A percentile compares a stretch with the other conserved stretches of the same genome.
These are phyloP conservation scores for Coix lacrymajobi DNA, from an alignment of 176 grass and related monocot species.

Conservation along the genomic window DNA sequence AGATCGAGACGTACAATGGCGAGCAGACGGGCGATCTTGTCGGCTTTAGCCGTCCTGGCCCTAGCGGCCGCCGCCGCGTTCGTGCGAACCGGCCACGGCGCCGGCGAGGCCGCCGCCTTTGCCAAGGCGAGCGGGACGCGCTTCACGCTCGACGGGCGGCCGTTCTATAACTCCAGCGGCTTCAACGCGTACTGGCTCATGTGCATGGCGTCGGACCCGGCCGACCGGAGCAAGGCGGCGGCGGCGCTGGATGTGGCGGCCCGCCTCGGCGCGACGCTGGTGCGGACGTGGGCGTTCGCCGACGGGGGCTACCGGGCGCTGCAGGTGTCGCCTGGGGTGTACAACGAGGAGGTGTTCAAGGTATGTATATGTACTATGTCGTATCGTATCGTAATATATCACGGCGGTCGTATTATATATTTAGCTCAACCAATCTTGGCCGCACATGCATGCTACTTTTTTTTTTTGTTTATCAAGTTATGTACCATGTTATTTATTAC, in stretches of 20 bases:
- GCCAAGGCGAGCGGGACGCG: constrained; percentile 43
- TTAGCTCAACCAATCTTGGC: background rate
- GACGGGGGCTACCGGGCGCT: constrained; percentile 63
- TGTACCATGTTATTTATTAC: too few relatives aligned
- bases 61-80: constrained; percentile 10
- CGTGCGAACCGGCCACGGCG: background rate
- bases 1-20: too few relatives aligned
- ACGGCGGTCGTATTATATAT: background rate
- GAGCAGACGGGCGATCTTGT: constrained; percentile 9
- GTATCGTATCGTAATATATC: background rate
- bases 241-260: constrained; percentile 42
- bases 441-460: background rate
- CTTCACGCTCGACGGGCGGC: constrained; percentile 41
- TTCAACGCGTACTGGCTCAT: constrained; percentile 91
- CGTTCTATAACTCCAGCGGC: constrained; percentile 57
- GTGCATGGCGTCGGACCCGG: constrained; percentile 55
- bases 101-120: constrained; percentile 20
- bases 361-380: constrained; percentile 18
- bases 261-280: constrained; percentile 37
- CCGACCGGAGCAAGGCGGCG: constrained; percentile 48
- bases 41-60: background rate
- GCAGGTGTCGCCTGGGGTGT: constrained; percentile 68
- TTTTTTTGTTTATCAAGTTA: background rate
- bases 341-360: constrained; percentile 64
- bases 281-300: constrained; percentile 84